Evolutionary conservation across 306 rosid species (phyloP).

Genomic region (Corylus avellana): DNA sequence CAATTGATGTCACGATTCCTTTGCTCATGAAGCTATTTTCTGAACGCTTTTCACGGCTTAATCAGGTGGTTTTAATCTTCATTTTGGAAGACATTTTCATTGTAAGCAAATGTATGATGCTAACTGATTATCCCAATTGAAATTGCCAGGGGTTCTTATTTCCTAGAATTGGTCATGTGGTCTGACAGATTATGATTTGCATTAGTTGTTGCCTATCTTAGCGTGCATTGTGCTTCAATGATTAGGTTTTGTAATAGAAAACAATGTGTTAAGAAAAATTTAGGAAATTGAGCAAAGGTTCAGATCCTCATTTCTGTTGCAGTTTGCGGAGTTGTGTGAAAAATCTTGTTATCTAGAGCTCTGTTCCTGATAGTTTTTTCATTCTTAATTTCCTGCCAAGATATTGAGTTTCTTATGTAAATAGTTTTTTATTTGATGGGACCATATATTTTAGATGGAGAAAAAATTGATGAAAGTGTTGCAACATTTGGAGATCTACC

Average conservation of each 20-base stretch:
- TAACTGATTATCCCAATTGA: slow-evolving; percentile 17
- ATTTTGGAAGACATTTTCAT: slow-evolving; percentile 18
- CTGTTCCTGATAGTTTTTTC: background rate
- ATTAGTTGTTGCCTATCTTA: background rate
- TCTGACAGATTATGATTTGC: background rate
- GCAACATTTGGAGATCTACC: background rate
- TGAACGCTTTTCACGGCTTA: slow-evolving; percentile 67
- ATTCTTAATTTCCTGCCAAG: background rate
- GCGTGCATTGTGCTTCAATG: background rate
- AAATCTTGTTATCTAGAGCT: background rate
- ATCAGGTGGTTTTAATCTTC: slow-evolving; percentile 55
- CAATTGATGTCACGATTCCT: slow-evolving; percentile 75
- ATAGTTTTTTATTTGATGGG: background rate
- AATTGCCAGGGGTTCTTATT: slow-evolving; percentile 12
- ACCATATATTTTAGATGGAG: too few relatives aligned
- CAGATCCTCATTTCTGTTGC: background rate
- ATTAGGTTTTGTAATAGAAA: background rate
- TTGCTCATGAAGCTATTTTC: slow-evolving; percentile 65
- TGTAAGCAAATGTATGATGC: slow-evolving; percentile 1
- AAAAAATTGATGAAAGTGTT: too few relatives aligned
- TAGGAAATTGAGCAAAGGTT: background rate
- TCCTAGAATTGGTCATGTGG: background rate
- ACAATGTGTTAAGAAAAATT: background rate
- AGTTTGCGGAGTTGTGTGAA: background rate
- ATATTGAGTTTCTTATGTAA: background rate